These are phyloP conservation scores for Apium graveolens DNA, from an alignment of 129 eudicot genomes.

Conservation along the genomic window DNA sequence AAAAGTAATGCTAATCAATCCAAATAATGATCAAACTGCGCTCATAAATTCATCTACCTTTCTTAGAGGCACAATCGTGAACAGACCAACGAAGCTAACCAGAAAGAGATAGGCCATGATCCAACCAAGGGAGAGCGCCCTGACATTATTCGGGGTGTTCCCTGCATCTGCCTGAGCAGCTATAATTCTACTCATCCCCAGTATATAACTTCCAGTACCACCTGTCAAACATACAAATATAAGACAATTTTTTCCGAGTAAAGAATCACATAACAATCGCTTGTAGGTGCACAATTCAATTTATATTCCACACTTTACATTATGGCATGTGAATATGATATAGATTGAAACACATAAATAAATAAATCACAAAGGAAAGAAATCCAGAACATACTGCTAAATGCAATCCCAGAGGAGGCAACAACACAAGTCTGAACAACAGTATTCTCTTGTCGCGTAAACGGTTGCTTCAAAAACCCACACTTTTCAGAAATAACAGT, in stretches of 20 bases:
- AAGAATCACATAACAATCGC: background rate
- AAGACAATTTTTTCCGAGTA: background rate
- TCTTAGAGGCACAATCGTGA: slow-evolving; percentile 55
- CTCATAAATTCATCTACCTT: slow-evolving; percentile 31
- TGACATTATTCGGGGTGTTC: slow-evolving; percentile 45
- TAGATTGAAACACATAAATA: background rate
- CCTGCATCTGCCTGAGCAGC: slow-evolving; percentile 36
- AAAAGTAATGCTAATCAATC: background rate
- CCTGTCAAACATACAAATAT: slow-evolving; percentile 15
- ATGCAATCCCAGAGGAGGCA: slow-evolving; percentile 65
- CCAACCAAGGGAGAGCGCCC: slow-evolving; percentile 41
- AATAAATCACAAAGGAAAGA: background rate
- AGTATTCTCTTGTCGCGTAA: slow-evolving; percentile 63
- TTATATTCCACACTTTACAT: background rate
- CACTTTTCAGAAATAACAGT: slow-evolving; percentile 21
- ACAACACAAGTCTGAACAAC: slow-evolving; percentile 69
- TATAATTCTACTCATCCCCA: slow-evolving; percentile 27
- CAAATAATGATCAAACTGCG: background rate
- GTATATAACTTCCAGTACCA: slow-evolving; percentile 34
- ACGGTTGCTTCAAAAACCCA: slow-evolving; percentile 43
- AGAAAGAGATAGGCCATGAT: slow-evolving; percentile 50
- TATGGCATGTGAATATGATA: background rate
- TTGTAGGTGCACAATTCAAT: too few relatives aligned
- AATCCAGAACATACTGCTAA: slow-evolving; percentile 39
- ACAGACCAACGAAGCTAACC: slow-evolving; percentile 68